phyloP scores from a whole-genome alignment of 345 rosid genomes.

The Sonneratia alba region DNA sequence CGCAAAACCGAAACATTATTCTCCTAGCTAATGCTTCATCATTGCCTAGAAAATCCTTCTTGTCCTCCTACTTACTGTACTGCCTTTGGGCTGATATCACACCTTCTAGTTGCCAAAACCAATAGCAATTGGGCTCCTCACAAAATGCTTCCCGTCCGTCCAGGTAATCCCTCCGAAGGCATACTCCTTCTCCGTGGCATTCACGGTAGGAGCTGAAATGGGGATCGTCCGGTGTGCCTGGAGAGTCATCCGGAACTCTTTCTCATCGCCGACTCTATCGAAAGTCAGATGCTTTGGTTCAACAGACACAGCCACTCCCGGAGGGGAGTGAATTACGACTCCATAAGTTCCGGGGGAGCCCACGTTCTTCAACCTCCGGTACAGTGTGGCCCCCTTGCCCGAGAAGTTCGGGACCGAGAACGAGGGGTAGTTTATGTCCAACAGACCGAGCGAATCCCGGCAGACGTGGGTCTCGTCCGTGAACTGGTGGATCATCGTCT shows the following conservation, averaged over 20 bases:
- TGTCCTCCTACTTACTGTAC: background rate
- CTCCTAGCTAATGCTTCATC: too few relatives aligned
- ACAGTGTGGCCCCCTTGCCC: conserved; percentile 17
- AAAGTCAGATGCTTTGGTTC: conserved; percentile 35
- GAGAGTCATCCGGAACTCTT: conserved; percentile 27
- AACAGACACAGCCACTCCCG: conserved; percentile 38
- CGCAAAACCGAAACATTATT: too few relatives aligned
- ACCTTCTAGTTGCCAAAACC: background rate
- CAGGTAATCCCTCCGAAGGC: conserved; percentile 27
- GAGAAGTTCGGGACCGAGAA: conserved; percentile 34
- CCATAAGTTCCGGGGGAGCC: conserved; percentile 44
- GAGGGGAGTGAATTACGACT: conserved; percentile 27
- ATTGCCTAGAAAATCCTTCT: background rate
- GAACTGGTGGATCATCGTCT: conserved; percentile 21
- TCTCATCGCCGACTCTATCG: conserved; percentile 36
- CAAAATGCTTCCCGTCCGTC: conserved; percentile 37
- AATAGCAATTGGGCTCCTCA: conserved; percentile 34
- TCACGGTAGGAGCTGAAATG: background rate
- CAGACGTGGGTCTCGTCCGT: conserved; percentile 26
- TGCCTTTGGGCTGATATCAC: background rate
- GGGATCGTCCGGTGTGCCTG: conserved; percentile 4
- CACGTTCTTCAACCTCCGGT: conserved; percentile 55
- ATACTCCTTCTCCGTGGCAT: conserved; percentile 5
- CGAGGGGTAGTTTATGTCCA: conserved; percentile 70
- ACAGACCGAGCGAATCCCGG: conserved; percentile 24